Conservation (phyloP, 2,329 filamentous ascomycete genomes). For the Colletotrichum sp. region DNA sequence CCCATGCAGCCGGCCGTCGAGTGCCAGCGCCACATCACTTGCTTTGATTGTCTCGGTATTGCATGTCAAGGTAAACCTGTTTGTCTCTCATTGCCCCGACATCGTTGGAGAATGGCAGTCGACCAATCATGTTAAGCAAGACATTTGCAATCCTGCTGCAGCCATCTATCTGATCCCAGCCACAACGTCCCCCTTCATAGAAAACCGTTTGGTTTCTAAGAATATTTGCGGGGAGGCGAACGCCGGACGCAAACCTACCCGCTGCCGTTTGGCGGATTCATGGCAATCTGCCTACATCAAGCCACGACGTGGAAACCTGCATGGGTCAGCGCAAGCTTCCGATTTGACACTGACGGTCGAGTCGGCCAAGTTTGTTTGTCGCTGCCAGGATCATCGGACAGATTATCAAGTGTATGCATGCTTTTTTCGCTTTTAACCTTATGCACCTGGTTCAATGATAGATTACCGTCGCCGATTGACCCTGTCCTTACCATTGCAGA, state of each 20-base stretch:
- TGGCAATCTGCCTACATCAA: not conserved
- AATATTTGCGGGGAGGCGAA: not conserved
- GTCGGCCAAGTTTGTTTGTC: not conserved
- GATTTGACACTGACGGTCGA: not conserved
- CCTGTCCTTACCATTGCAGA: not conserved
- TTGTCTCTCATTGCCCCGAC: not conserved
- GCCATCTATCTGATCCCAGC: not conserved
- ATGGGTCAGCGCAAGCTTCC: not conserved
- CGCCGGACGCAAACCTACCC: not conserved
- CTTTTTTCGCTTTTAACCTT: not conserved
- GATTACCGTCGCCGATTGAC: not conserved
- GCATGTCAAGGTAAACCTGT: not conserved
- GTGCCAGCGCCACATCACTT: not conserved
- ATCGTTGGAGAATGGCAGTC: not conserved
- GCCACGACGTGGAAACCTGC: not conserved
- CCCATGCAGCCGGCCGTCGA: conserved; percentile 4
- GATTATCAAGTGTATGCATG: not conserved
- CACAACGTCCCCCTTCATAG: not conserved
- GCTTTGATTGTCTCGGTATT: not conserved
- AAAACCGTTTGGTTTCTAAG: not conserved
- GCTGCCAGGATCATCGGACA: not conserved
- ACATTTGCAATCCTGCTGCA: not conserved
- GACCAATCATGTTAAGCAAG: not conserved
- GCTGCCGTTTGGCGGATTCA: not conserved
- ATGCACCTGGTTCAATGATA: not conserved